A percentile compares a stretch with the other conserved stretches of the same genome.
Conservation (phyloP, 345 rosid species). For the Passiflora organensis region DNA sequence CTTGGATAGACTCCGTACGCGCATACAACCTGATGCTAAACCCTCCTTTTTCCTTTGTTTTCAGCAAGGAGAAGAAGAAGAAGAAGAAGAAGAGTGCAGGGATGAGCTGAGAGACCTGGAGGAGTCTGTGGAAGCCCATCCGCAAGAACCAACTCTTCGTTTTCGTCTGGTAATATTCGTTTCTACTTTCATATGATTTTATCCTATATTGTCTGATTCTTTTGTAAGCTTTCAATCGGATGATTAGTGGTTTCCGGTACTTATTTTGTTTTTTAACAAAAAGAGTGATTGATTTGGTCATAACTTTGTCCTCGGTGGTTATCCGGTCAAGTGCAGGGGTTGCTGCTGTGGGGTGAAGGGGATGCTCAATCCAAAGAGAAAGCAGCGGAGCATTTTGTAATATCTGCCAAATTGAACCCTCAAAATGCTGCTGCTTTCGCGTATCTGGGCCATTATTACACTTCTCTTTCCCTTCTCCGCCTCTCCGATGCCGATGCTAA, state of each 20-base stretch:
- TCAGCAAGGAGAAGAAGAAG: no score
- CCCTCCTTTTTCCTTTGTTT: no score
- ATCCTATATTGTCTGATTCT: neutral
- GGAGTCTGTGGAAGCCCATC: conserved; percentile 55
- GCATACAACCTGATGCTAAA: no score
- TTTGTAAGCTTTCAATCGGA: neutral
- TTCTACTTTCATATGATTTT: neutral
- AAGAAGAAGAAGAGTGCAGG: no score
- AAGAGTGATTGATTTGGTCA: neutral
- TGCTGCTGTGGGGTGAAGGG: conserved; percentile 58
- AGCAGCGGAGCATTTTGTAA: conserved; percentile 74
- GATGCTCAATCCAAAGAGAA: conserved; percentile 19
- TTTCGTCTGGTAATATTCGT: conserved; percentile 49
- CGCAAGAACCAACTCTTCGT: conserved; percentile 60
- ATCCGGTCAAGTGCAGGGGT: conserved; percentile 67
- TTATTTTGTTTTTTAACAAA: neutral
- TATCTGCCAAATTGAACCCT: conserved; percentile 65
- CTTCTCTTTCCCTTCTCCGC: conserved; percentile 2
- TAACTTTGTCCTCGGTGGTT: no score
- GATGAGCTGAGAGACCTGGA: conserved; percentile 32
- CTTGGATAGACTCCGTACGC: no score
- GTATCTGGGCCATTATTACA: conserved; percentile 78
- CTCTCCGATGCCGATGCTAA: conserved; percentile 30
- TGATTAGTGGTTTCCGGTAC: no score
- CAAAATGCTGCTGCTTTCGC: conserved; percentile 57